Conservation (phyloP, 345 rosid genomes). For the Lepidium aucheri region DNA sequence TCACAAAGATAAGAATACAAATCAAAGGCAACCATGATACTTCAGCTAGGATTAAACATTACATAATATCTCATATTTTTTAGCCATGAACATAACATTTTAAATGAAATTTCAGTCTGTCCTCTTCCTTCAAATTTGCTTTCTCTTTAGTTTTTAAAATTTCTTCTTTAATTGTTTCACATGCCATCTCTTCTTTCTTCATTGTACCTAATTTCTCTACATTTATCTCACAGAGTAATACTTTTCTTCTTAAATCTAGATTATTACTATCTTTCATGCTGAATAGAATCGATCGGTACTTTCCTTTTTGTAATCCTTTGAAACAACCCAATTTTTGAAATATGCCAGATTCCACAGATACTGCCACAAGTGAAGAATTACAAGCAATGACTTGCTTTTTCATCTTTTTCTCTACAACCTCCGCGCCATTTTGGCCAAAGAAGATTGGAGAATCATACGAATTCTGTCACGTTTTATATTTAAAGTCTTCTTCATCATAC, state of each 20-base stretch:
- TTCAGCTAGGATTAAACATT: no score
- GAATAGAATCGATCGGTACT: slow-evolving; percentile 13
- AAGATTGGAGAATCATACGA: slow-evolving; percentile 1
- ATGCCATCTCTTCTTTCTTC: slow-evolving; percentile 10
- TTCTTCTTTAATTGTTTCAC: slow-evolving; percentile 7
- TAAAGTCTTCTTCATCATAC: not conserved
- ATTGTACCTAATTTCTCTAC: slow-evolving; percentile 13
- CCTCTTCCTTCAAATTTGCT: slow-evolving; percentile 8
- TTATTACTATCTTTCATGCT: slow-evolving; percentile 13
- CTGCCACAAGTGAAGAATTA: slow-evolving; percentile 1
- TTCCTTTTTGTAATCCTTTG: not conserved
- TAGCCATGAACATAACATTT: not conserved
- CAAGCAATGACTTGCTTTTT: not conserved
- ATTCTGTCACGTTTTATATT: slow-evolving; percentile 6
- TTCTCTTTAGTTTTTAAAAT: not conserved
- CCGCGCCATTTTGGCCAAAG: not conserved
- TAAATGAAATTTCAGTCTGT: not conserved
- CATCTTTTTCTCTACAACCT: not conserved
- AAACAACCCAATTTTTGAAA: slow-evolving; percentile 6
- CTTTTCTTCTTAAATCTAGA: slow-evolving; percentile 18
- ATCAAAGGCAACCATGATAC: no score
- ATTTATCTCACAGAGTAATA: not conserved
- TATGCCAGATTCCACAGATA: not conserved
- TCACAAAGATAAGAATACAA: no score
- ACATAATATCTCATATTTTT: no score